phyloP scores from a whole-genome alignment of 345 rosid species.

The Ceriops tagal region DNA sequence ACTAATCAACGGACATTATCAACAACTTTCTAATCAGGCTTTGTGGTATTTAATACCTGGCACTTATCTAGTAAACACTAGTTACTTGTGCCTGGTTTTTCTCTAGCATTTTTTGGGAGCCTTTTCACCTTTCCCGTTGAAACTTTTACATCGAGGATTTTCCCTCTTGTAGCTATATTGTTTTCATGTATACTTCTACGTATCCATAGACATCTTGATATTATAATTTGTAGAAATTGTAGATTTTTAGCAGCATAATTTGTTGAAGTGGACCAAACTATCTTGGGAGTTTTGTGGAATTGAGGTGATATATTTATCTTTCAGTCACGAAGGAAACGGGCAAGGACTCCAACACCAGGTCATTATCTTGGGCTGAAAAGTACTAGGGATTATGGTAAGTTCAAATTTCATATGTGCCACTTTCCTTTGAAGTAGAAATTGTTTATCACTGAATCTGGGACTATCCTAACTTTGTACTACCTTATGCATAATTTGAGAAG shows the following conservation, averaged over 20 bases:
- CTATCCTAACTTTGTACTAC: not conserved
- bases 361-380: conserved; percentile 97
- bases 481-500: conserved; percentile 21
- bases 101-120: conserved; percentile 4
- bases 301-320: conserved; percentile 26
- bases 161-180: not conserved
- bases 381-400: conserved; percentile 66
- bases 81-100: conserved; percentile 20
- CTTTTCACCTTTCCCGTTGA: not conserved
- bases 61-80: conserved; percentile 36
- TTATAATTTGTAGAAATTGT: too few species aligned
- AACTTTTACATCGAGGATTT: not conserved
- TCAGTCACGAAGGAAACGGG: conserved; percentile 94
- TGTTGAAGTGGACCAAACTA: not conserved
- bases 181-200: not conserved
- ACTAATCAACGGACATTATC: conserved; percentile 98
- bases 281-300: conserved; percentile 1
- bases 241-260: not conserved
- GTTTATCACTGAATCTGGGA: not conserved
- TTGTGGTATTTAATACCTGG: conserved; percentile 62
- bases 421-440: not conserved
- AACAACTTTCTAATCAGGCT: conserved; percentile 77
- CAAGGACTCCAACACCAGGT: conserved; percentile 98
- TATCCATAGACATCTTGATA: not conserved
- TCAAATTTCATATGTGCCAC: not conserved